phyloP scores from a whole-genome alignment of 495 filamentous ascomycete species.

The Sporormia fimetaria region DNA sequence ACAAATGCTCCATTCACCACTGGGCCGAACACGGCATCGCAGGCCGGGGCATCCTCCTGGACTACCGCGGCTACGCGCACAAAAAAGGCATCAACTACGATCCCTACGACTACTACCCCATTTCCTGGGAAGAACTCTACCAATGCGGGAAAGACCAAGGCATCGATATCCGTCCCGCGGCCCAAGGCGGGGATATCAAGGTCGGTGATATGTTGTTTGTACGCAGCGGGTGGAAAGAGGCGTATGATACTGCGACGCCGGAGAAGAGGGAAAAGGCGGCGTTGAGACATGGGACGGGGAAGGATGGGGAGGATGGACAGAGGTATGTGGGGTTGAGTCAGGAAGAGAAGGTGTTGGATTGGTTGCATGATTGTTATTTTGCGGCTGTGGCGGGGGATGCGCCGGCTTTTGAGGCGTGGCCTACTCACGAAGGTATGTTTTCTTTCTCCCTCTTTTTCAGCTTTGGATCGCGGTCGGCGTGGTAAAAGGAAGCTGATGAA shows the following conservation, averaged over 20 bases:
- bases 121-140: conserved; percentile 47
- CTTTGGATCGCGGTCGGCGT: too few species aligned
- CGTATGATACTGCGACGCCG: conserved; percentile 37
- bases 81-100: conserved; percentile 43
- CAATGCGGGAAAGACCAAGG: conserved; percentile 47
- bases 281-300: conserved; percentile 29
- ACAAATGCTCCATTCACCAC: conserved; percentile 42
- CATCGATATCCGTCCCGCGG: conserved; percentile 41
- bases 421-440: conserved; percentile 33
- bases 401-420: conserved; percentile 53
- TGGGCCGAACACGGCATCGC: conserved; percentile 45
- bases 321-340: conserved; percentile 47
- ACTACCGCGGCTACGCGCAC: conserved; percentile 40
- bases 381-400: conserved; percentile 50
- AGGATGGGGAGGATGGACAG: conserved; percentile 33
- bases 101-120: conserved; percentile 45
- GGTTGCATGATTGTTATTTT: conserved; percentile 58
- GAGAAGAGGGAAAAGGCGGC: conserved; percentile 36
- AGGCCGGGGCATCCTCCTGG: conserved; percentile 48
- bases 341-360: conserved; percentile 47
- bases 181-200: conserved; percentile 50
- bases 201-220: conserved; percentile 58
- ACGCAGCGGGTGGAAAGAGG: conserved; percentile 52
- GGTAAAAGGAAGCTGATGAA: neutral
- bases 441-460: neutral